Conservation (phyloP, 1,139 yeast genomes). For the Saccharomycopsis crataegensis region DNA sequence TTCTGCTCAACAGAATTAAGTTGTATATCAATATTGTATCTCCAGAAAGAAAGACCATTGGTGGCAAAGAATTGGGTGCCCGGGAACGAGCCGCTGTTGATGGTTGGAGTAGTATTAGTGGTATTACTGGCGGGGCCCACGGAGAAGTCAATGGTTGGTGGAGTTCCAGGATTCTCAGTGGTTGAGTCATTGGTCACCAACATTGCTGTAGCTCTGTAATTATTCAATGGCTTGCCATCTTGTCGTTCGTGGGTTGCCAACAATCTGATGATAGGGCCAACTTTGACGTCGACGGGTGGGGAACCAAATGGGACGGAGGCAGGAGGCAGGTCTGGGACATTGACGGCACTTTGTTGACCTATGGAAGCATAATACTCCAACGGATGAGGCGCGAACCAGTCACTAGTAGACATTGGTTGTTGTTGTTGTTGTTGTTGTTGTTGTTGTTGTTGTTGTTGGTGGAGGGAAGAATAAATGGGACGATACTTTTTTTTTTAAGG, state of each 20-base stretch:
- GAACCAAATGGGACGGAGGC: conserved; percentile 8
- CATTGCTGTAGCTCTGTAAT: conserved; percentile 61
- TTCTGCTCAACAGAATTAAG: conserved; percentile 46
- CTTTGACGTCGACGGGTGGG: conserved; percentile 20
- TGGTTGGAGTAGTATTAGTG: conserved; percentile 4
- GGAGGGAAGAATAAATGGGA: neutral
- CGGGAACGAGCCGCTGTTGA: conserved; percentile 38
- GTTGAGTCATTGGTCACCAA: conserved; percentile 43
- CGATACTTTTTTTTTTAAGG: neutral
- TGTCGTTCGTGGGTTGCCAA: conserved; percentile 49
- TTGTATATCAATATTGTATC: conserved; percentile 49
- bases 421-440: neutral
- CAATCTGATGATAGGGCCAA: conserved; percentile 70
- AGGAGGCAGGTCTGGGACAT: conserved; percentile 14
- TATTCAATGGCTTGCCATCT: conserved; percentile 22
- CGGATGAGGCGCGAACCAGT: conserved; percentile 17
- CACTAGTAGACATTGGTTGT: neutral
- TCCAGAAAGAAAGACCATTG: conserved; percentile 49
- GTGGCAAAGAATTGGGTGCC: conserved; percentile 39
- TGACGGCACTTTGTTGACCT: conserved; percentile 8
- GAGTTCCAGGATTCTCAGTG: conserved; percentile 37
- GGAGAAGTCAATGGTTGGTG: conserved; percentile 34
- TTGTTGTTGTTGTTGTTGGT: no score
- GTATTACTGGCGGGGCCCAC: conserved; percentile 32
- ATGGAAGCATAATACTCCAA: conserved; percentile 14